phyloP scores from a whole-genome alignment of 352 stramenopile species.

The Phytophthora megakarya region DNA sequence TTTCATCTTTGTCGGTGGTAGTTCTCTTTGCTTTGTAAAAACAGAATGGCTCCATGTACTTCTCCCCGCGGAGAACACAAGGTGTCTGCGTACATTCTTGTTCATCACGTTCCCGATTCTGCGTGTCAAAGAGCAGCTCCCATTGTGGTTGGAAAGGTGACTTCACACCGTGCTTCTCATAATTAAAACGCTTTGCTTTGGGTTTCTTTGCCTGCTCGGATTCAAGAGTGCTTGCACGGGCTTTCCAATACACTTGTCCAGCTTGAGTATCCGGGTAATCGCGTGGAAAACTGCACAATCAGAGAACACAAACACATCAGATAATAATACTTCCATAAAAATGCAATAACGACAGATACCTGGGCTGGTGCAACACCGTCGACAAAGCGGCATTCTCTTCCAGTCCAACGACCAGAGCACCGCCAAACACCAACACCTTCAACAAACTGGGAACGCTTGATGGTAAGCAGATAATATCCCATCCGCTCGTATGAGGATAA shows the following conservation, averaged over 20 bases:
- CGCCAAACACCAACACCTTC: conserved; percentile 67
- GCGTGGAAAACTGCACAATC: conserved; percentile 63
- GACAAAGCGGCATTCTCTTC: conserved; percentile 68
- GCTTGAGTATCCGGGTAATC: conserved; percentile 78
- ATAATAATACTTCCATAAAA: background rate
- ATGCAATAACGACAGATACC: conserved; percentile 23
- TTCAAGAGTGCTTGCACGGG: conserved; percentile 23
- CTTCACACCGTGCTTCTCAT: conserved; percentile 57
- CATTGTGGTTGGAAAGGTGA: conserved; percentile 72
- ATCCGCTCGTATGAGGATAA: conserved; percentile 65
- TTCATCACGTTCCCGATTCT: conserved; percentile 5
- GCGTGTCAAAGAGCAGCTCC: conserved; percentile 47
- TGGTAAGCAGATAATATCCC: conserved; percentile 65
- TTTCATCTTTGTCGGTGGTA: background rate
- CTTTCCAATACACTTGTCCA: conserved; percentile 62
- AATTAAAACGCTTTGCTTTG: conserved; percentile 72
- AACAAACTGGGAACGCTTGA: conserved; percentile 52
- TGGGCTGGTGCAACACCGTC: conserved; percentile 54
- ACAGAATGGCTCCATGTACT: conserved; percentile 76
- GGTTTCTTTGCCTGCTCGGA: conserved; percentile 53
- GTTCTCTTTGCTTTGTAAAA: conserved; percentile 43
- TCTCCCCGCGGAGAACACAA: conserved; percentile 64
- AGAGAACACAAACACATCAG: conserved; percentile 9
- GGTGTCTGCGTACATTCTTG: conserved; percentile 7
- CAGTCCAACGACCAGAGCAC: conserved; percentile 71